Base-by-base conservation (phyloP, 371 early-diverging fungal genomes). In the Chytridium lagenaria region DNA sequence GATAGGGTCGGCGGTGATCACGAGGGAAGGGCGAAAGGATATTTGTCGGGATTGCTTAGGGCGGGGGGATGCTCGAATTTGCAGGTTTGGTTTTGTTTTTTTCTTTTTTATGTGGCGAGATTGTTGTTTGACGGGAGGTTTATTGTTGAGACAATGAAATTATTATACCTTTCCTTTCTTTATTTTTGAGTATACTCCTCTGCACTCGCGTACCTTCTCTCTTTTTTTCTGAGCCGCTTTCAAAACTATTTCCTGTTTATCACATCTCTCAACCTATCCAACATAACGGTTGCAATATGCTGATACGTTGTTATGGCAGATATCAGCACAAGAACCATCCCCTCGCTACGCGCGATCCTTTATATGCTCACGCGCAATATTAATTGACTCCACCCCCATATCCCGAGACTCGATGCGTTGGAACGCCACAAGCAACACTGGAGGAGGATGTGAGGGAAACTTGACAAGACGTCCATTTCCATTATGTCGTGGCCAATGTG, bases 391-490 rank as follows among this genome's bases (percentile, higher is more conserved):
- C n/a, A 66, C 66, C 5, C 44, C 66, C 2, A 33, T 28, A 2
- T 34, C 66, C 2, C 5, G 19, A 19, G 26, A 7, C 7, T 5
- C 44, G 3, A 2, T 40, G 2, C n/a, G 26, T n/a, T 66, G 66
- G 66, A 40, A 66, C 66, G 22, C 66, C 10, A 28, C 39, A 37
- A 66, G n/a, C 2, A 28, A 26, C 37, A 16, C 30, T 2, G 66
- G 66, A 19, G 66, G 66, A 5, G 66, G 66, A 19, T 66, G 66
- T 33, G 44, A 66, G 66, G 44, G 7, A 22, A 66, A 66, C 30
- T 22, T 66, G 2, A 12, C n/a, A 5, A 5, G 30, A 33, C 66
- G 66, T 19, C 66, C 66, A n/a, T 44, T 44, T 23, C 2, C 38
- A 10, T 44, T 66, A 2, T 66, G 66, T 33, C 10, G 7, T 2